Conservation (phyloP, 2,329 filamentous ascomycete species). For the Davidsoniella eucalypti region DNA sequence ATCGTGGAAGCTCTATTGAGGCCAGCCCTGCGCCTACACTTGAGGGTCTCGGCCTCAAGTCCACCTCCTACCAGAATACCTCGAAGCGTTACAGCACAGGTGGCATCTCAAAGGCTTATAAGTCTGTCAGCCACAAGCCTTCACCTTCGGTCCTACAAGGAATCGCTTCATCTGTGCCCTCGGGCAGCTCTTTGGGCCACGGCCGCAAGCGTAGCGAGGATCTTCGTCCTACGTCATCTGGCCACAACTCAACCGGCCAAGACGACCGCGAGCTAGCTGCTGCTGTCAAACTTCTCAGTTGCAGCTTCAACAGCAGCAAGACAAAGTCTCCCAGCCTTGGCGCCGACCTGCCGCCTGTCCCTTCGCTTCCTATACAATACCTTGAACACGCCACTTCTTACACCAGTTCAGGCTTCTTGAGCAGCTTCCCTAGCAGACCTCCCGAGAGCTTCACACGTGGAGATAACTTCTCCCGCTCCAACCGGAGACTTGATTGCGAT, state of each 20-base stretch:
- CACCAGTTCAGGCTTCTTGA: slow-evolving; percentile 44
- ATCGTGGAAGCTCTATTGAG: slow-evolving; percentile 69
- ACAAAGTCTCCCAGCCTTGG: slow-evolving; percentile 34
- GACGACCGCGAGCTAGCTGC: slow-evolving; percentile 80
- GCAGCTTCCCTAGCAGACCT: slow-evolving; percentile 43
- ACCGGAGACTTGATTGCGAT: slow-evolving; percentile 20
- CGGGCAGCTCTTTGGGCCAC: slow-evolving; percentile 25
- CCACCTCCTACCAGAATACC: slow-evolving; percentile 30
- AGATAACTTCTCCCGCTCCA: slow-evolving; percentile 27
- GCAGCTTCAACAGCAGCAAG: slow-evolving; percentile 71
- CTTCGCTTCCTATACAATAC: slow-evolving; percentile 69
- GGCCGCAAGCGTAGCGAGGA: slow-evolving; percentile 62
- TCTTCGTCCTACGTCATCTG: slow-evolving; percentile 62
- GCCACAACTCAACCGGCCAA: slow-evolving; percentile 56
- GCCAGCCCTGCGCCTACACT: slow-evolving; percentile 55
- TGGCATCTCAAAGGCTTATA: slow-evolving; percentile 62
- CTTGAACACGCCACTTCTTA: slow-evolving; percentile 42
- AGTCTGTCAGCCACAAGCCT: slow-evolving; percentile 36
- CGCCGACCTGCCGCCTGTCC: slow-evolving; percentile 69
- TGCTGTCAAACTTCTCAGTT: slow-evolving; percentile 77
- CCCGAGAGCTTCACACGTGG: slow-evolving; percentile 50
- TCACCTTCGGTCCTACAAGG: slow-evolving; percentile 34
- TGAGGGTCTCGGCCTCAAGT: slow-evolving; percentile 43
- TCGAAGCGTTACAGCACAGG: slow-evolving; percentile 43
- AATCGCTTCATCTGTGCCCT: slow-evolving; percentile 27